Base-by-base conservation (phyloP, 1,284 basidiomycete genomes). In the Sanghuangporus weigelae region DNA sequence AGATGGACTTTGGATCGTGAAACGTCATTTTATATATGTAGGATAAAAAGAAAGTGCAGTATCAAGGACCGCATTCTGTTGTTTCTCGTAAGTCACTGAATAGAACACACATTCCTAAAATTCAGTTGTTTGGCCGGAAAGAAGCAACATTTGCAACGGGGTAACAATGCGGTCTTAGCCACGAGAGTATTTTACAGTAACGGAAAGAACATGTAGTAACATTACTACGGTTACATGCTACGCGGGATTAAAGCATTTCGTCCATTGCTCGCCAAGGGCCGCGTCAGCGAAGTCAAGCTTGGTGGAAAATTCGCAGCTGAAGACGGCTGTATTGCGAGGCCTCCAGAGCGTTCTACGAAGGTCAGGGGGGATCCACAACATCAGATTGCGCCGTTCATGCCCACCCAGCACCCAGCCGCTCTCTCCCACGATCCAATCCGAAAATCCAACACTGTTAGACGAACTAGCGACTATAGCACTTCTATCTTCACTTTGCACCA, bases 281-380 rank as follows among this genome's bases (percentile, higher is more conserved):
- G 42, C 23, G 16, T 49, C 35, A 7, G 12, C n/a, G 44, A 59
- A 59, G 26, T 59, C 46, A 19, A 59, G 19, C 23, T 35, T 59
- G 2, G 57, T 59, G 7, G 44, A 48, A 38, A 59, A 59, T 21
- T 36, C 44, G 44, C 57, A 59, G 38, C 48, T 59, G 14, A 59
- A 31, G 10, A 59, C 19, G 48, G 26, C 42, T 42, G 57, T 49
- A 36, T 49, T 59, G 2, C 44, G 39, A 40, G 44, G 57, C 5
- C 39, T 6, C 59, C 48, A 53, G 7, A 60, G 59, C 10, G 48
- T 60, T 11, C 5, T 14, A 19, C 49, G 59, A 50, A 51, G 21
- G 26, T 49, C 50, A 31, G 39, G 39, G 14, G 59, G 59, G 31
- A 60, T 35, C 59, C 59, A 60, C 23, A 60, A 14, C 10, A 60